Evolutionary conservation across 306 rosid genomes (phyloP), one percentile per base, ranked within the genome.

Genomic region (Castanea sativa): DNA sequence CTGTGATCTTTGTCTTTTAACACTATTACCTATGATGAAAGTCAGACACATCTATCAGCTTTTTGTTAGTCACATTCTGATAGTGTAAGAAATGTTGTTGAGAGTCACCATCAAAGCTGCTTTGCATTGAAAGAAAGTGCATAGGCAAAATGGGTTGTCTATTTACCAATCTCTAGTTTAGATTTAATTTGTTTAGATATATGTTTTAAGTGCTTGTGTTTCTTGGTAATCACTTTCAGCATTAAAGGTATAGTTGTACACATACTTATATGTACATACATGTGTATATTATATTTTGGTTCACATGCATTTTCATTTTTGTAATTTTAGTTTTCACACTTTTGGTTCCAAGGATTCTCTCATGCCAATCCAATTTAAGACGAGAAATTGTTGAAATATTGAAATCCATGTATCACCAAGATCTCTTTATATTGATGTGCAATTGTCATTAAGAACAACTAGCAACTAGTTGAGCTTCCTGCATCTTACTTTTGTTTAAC

Each of bases 1-100:
- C 27, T 85, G 80, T 83, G 85, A 72, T 35, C 76, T 82, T 68
- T 87, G 69, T 49, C 58, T 73, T 71, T 76, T 74, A 78, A 77
- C 73, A 74, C 56, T 45, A 65, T 75, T 73, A 69, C 71, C 51
- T 59, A 57, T 69, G 55, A 76, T 72, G 55, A 72, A 80, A 74
- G 85, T 65, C 72, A 32, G 21, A 73, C 78, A 83, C 57, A 73
- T 51, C 73, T 61, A 67, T 1, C 51, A 79, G 71, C 59, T 5
- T 75, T 51, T 68, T 35, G 59, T 82, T 75, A 63, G 77, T 77
- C 52, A 69, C 55, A 76, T 79, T 69, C 77, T 45, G 64, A 41
- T 33, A 71, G 72, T 71, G 61, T 60, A 59, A 79, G 58, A 77
- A 51, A 64, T 82, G 58, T 73, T 71, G 55, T 84, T 84, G 76